Evolutionary conservation across 2,329 filamentous ascomycete genomes (phyloP), one percentile per base, ranked within the genome.

Genomic region (Paraphoma chrysanthemicola): DNA sequence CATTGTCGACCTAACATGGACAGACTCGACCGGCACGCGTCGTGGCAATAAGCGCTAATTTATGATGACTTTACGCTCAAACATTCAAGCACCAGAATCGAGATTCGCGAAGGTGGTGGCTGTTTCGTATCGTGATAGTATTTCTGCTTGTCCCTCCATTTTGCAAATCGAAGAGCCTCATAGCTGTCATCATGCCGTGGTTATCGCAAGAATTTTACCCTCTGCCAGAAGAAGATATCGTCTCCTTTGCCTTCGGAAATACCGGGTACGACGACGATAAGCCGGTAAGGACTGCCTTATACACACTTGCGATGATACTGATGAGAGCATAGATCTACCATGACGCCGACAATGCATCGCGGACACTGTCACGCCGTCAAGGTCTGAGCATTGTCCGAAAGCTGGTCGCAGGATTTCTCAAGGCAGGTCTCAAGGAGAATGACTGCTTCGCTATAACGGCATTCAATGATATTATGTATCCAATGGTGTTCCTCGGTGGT

Each of bases 391-490:
- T 81, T 2, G 74, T 86, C 38, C 77, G 81, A 10, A 78, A 81
- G 55, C 71, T 86, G 1, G 78, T 81, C 38, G 83, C 82, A 12
- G 85, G 85, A 0, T 75, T 86, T 38, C 75, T 72, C 33, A 77
- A 73, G 18, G 74, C 80, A 38, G 84, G 84, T 0, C 57, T 86
- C 2, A 63, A 78, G 48, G 71, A 74, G 28, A 84, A 83, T 41
- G 83, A 86, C 55, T 82, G 80, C 55, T 80, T 86, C 7, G 81
- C 80, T 41, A 77, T 86, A 29, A 82, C 85, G 60, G 81, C 81
- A 0, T 84, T 85, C 73, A 86, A 86, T 69, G 79, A 85, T 66
- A 80, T 83, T 67, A 48, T 57, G 57, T 65, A 69, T 48, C 50
- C 62, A 50, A 59, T 68, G 44, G 54, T 66, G 41, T 59, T 70